Conservation (phyloP, 192 early-diverging fungal species). For the Coemansia sp. region DNA sequence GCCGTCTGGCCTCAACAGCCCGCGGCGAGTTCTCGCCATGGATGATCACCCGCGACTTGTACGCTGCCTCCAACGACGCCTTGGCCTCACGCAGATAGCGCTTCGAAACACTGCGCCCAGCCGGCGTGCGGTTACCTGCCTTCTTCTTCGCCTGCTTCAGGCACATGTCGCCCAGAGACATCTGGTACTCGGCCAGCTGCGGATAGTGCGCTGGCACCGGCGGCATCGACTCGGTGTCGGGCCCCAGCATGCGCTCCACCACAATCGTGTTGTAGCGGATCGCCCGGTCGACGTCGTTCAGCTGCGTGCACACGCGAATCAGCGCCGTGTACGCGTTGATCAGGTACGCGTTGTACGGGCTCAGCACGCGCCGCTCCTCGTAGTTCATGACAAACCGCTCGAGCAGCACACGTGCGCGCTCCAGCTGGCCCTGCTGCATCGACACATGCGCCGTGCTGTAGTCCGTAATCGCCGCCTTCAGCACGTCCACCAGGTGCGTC, state of each 20-base stretch:
- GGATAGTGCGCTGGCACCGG: conserved; percentile 60
- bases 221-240: conserved; percentile 13
- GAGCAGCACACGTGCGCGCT: conserved; percentile 44
- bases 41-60: conserved; percentile 27
- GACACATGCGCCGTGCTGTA: conserved; percentile 45
- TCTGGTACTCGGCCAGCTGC: conserved; percentile 59
- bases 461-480: conserved; percentile 55
- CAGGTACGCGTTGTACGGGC: conserved; percentile 54
- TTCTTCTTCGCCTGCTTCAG: conserved; percentile 56
- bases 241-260: conserved; percentile 51
- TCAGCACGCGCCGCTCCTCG: conserved; percentile 51
- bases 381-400: conserved; percentile 54
- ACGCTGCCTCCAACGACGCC: conserved; percentile 26
- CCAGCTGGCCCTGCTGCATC: conserved; percentile 48
- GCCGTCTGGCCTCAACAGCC: conserved; percentile 26
- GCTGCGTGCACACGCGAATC: conserved; percentile 38
- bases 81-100: conserved; percentile 52
- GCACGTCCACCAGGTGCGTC: conserved; percentile 52
- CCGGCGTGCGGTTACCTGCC: conserved; percentile 45
- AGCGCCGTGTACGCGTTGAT: conserved; percentile 50
- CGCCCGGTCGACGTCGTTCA: conserved; percentile 43
- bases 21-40: conserved; percentile 43
- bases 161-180: conserved; percentile 59
- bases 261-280: conserved; percentile 46
- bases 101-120: conserved; percentile 43